Conservation (phyloP, 2,329 filamentous ascomycete species). For the Penicillium expansum region DNA sequence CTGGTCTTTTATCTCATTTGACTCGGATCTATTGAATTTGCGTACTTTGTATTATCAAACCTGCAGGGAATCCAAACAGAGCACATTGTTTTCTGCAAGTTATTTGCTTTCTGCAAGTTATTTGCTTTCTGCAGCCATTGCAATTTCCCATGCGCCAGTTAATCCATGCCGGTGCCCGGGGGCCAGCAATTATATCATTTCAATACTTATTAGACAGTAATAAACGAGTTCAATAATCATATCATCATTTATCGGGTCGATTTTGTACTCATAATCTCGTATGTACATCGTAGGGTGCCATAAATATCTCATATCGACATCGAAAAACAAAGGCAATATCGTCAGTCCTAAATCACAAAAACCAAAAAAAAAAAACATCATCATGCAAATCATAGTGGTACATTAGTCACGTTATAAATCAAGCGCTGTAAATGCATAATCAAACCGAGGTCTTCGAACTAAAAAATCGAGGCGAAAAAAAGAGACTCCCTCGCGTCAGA, state of each 20-base stretch:
- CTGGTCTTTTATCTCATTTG: not conserved
- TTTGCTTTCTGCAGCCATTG: constrained; percentile 16
- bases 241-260: constrained; percentile 2
- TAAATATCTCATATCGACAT: constrained; percentile 14
- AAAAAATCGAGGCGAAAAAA: not conserved
- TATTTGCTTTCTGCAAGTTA: constrained; percentile 14
- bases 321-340: constrained; percentile 12
- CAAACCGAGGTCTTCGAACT: not conserved
- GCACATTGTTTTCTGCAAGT: constrained; percentile 22
- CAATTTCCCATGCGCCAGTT: not conserved
- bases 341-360: constrained; percentile 6
- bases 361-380: constrained; percentile 1
- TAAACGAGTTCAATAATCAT: not conserved
- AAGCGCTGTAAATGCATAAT: constrained; percentile 23
- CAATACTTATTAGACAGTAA: not conserved
- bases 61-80: constrained; percentile 13
- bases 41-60: not conserved
- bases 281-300: constrained; percentile 7
- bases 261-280: constrained; percentile 7
- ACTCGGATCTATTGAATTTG: not conserved
- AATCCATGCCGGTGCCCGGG: constrained; percentile 11
- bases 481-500: not conserved
- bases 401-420: constrained; percentile 20
- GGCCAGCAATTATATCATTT: constrained; percentile 5
- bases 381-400: constrained; percentile 21